Conservation (phyloP, 73 alveolate species). For the Paramecium bursaria region DNA sequence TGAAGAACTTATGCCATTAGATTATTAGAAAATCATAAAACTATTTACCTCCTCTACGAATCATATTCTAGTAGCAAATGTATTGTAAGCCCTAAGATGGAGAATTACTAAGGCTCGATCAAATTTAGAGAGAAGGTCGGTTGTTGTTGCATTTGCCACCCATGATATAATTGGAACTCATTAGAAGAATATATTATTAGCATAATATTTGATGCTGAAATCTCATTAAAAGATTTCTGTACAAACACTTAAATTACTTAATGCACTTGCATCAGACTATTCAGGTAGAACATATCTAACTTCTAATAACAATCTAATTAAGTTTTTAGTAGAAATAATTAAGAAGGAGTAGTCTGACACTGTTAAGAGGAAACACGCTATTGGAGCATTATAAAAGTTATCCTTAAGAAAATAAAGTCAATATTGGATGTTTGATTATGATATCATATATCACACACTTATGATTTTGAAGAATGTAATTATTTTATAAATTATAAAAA, state of each 20-base stretch:
- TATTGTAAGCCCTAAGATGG: constrained; percentile 88
- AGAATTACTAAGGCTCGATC: constrained; percentile 86
- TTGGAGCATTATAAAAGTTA: constrained; percentile 94
- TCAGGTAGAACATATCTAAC: constrained; percentile 94
- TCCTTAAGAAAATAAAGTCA: constrained; percentile 95
- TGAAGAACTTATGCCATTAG: constrained; percentile 68
- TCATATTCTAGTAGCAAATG: constrained; percentile 75
- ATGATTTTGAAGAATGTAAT: constrained; percentile 74
- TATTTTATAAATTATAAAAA: not conserved
- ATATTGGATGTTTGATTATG: constrained; percentile 91
- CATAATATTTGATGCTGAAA: constrained; percentile 44
- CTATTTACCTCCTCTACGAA: constrained; percentile 73
- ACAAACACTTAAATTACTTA: constrained; percentile 88
- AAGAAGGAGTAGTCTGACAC: constrained; percentile 90
- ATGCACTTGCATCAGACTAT: constrained; percentile 93
- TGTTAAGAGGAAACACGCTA: constrained; percentile 88
- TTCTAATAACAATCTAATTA: constrained; percentile 87
- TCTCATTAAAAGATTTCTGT: constrained; percentile 36
- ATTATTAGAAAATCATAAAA: constrained; percentile 74
- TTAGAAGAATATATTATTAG: constrained; percentile 42
- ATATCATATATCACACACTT: constrained; percentile 96
- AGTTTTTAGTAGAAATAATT: constrained; percentile 84
- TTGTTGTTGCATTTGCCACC: constrained; percentile 75
- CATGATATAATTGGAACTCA: constrained; percentile 81
- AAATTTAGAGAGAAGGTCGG: constrained; percentile 77